These are phyloP conservation scores for Fusarium praegraminearum DNA, from an alignment of 2,329 filamentous ascomycete species.

Conservation along the genomic window DNA sequence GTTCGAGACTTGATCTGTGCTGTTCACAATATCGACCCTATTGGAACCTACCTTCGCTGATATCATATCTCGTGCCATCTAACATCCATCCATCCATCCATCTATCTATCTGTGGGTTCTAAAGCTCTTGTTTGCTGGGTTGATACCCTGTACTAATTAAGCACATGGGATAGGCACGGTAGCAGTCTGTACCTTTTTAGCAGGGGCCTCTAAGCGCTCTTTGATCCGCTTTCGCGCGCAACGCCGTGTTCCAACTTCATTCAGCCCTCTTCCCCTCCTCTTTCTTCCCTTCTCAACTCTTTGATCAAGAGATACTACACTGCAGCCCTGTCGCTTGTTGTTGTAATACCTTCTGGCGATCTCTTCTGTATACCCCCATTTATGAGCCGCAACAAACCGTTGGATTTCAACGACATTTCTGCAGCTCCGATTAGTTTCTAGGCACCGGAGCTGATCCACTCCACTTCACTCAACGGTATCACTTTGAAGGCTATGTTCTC, in stretches of 20 bases:
- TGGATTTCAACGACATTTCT: constrained; percentile 30
- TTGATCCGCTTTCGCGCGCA: constrained; percentile 44
- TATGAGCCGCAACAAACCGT: constrained; percentile 17
- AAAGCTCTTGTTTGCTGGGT: constrained; percentile 31
- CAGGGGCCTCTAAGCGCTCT: constrained; percentile 47
- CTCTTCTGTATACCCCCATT: not conserved
- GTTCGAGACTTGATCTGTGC: not conserved
- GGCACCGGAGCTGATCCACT: constrained; percentile 34
- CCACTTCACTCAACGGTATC: constrained; percentile 35
- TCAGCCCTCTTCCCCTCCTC: constrained; percentile 46
- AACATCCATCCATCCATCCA: constrained; percentile 3
- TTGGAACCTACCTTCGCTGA: constrained; percentile 23
- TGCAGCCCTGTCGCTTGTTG: constrained; percentile 16
- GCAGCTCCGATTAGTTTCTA: constrained; percentile 28
- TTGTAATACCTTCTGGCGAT: constrained; percentile 10
- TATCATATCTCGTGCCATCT: constrained; percentile 15
- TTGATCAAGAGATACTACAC: constrained; percentile 34
- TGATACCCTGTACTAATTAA: constrained; percentile 22
- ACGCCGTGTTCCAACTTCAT: constrained; percentile 45
- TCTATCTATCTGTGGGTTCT: constrained; percentile 22
- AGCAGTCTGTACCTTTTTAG: constrained; percentile 27
- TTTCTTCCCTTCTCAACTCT: constrained; percentile 34
- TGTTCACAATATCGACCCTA: constrained; percentile 8
- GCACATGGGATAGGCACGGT: constrained; percentile 16
- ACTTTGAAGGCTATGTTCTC: constrained; percentile 50